Percentiles rank a stretch among this genome's conserved stretches.
Conservation (phyloP, 164 flowering plant genomes). For the Buxus sempervirens region DNA sequence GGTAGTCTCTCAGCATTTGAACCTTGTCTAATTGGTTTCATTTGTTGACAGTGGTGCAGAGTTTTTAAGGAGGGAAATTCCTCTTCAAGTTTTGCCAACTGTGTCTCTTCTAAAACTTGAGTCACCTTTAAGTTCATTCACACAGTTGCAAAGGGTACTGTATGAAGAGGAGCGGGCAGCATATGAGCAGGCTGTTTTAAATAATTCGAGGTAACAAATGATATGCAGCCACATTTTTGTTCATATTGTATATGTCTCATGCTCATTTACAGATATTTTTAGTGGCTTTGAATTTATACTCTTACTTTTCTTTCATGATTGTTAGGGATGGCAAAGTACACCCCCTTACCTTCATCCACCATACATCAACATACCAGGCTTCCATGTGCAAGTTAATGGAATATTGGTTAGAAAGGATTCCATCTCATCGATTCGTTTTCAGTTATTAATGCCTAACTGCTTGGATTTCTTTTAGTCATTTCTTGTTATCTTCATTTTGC, state of each 20-base stretch:
- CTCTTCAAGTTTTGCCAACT: conserved; percentile 72
- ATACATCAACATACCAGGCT: conserved; percentile 93
- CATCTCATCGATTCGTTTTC: conserved; percentile 7
- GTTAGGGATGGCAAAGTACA: conserved; percentile 79
- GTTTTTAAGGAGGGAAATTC: conserved; percentile 81
- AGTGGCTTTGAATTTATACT: background rate
- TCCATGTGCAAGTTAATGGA: conserved; percentile 97
- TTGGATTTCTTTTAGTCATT: background rate
- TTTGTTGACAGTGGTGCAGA: conserved; percentile 74
- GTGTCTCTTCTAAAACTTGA: conserved; percentile 61
- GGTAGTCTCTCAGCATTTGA: background rate
- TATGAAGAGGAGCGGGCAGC: conserved; percentile 92
- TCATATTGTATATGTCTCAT: background rate
- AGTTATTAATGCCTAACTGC: conserved; percentile 4
- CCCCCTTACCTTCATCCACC: conserved; percentile 86
- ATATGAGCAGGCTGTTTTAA: conserved; percentile 68
- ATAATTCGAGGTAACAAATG: conserved; percentile 54
- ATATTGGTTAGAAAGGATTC: conserved; percentile 64
- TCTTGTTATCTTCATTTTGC: conserved; percentile 22
- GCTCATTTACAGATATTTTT: background rate
- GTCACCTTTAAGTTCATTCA: conserved; percentile 67
- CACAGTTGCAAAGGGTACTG: conserved; percentile 73
- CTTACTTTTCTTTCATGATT: conserved; percentile 8
- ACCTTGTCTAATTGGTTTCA: conserved; percentile 10
- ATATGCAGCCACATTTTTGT: background rate